phyloP scores from a whole-genome alignment of 108 stramenopile species.

The Nitzschia inconspicua region DNA sequence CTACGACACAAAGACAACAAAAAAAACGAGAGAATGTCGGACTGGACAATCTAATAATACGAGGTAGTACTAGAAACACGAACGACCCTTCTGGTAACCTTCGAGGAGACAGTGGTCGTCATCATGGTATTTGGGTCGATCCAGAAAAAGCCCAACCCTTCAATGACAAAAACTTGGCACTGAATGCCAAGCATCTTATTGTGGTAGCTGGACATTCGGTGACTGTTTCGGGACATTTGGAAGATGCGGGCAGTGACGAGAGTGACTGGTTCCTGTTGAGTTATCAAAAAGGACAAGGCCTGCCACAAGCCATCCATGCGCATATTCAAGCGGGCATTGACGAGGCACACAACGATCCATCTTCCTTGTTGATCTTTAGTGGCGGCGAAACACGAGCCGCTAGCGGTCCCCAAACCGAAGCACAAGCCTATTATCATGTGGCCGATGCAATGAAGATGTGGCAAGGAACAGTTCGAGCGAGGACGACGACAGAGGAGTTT shows the following conservation, averaged over 20 bases:
- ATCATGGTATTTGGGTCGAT: too few relatives aligned
- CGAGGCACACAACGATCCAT: conserved; percentile 65
- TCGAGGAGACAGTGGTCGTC: too few relatives aligned
- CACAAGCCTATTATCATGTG: conserved; percentile 76
- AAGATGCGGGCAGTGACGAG: conserved; percentile 72
- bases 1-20: too few relatives aligned
- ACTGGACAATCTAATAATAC: too few relatives aligned
- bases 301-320: conserved; percentile 85
- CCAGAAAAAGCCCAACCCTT: conserved; percentile 3
- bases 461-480: conserved; percentile 66
- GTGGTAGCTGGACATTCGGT: conserved; percentile 87
- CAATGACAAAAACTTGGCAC: conserved; percentile 39
- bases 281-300: conserved; percentile 28
- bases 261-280: conserved; percentile 79
- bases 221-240: conserved; percentile 51
- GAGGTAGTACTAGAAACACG: too few relatives aligned
- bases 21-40: too few relatives aligned
- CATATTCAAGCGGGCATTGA: conserved; percentile 89
- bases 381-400: conserved; percentile 91
- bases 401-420: conserved; percentile 88
- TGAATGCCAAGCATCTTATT: conserved; percentile 62
- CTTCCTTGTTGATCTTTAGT: conserved; percentile 83
- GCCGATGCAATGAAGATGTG: conserved; percentile 81
- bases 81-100: neutral
- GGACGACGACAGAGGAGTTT: conserved; percentile 88